These are phyloP conservation scores for Neodidymelliopsis sp. DNA, from an alignment of 2,329 filamentous ascomycete genomes.

Conservation along the genomic window DNA sequence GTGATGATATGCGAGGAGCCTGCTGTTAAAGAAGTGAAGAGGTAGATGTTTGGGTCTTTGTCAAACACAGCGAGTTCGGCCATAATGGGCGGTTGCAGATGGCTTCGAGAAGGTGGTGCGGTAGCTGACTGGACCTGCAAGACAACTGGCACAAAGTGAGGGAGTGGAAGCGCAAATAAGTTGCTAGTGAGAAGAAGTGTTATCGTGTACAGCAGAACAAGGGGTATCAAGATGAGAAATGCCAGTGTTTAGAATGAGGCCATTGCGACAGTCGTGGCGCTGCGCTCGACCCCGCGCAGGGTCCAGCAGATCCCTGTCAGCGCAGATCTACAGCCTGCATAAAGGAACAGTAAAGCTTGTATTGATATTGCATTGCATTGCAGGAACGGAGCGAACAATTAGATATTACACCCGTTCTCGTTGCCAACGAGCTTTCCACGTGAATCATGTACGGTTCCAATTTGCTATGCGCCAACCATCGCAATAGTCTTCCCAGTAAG, in stretches of 20 bases:
- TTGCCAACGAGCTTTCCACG: background rate
- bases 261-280: constrained; percentile 19
- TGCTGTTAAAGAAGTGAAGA: constrained; percentile 95
- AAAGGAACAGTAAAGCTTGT: constrained; percentile 20
- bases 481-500: constrained; percentile 63
- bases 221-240: constrained; percentile 14
- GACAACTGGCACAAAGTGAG: background rate
- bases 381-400: constrained; percentile 27
- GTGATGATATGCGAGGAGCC: constrained; percentile 97
- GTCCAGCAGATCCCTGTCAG: constrained; percentile 6
- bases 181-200: background rate
- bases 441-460: background rate
- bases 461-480: constrained; percentile 9
- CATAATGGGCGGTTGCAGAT: constrained; percentile 32
- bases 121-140: background rate
- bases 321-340: constrained; percentile 12
- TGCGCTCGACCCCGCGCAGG: constrained; percentile 17
- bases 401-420: constrained; percentile 28
- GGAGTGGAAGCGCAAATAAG: background rate
- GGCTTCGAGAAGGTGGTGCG: constrained; percentile 10
- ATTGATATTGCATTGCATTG: constrained; percentile 9
- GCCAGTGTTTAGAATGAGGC: constrained; percentile 17
- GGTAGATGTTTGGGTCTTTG: constrained; percentile 71
- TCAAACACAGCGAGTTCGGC: constrained; percentile 54
- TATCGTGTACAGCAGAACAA: constrained; percentile 1